Percentiles rank a stretch among this genome's conserved stretches.
These are phyloP conservation scores for Tylopilus subfusipes DNA, from an alignment of 768 basidiomycete species.

Conservation along the genomic window DNA sequence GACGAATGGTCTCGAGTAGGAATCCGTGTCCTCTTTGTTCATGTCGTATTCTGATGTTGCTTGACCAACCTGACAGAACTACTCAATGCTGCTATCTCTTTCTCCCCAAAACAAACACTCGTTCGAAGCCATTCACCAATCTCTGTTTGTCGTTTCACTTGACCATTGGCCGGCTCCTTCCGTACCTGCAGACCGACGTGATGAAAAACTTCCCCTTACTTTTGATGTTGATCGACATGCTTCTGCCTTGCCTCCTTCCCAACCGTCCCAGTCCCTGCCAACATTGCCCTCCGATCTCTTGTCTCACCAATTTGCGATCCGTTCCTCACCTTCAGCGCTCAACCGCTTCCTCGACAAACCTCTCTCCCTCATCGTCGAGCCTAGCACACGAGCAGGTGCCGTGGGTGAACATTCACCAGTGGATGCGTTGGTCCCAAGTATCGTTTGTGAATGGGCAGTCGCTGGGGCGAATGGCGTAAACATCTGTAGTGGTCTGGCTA, in stretches of 20 bases:
- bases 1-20: constrained; percentile 78
- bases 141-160: constrained; percentile 76
- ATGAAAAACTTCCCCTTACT: constrained; percentile 30
- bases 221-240: constrained; percentile 26
- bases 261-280: constrained; percentile 8
- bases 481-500: constrained; percentile 53
- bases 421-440: constrained; percentile 87
- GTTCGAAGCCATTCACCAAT: constrained; percentile 64
- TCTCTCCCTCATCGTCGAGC: constrained; percentile 78
- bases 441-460: constrained; percentile 79
- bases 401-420: constrained; percentile 89
- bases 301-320: constrained; percentile 71
- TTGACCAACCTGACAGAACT: constrained; percentile 44
- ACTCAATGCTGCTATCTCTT: constrained; percentile 61
- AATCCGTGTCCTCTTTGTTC: not conserved
- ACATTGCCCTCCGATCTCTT: constrained; percentile 41
- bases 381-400: constrained; percentile 78
- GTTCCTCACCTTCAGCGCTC: constrained; percentile 58
- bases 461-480: constrained; percentile 24
- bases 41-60: not conserved
- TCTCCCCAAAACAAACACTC: constrained; percentile 61
- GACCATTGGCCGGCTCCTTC: constrained; percentile 59
- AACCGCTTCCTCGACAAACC: constrained; percentile 94
- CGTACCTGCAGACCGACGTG: constrained; percentile 18
- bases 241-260: not conserved